Percentiles rank a stretch among this genome's conserved stretches.
Conservation (phyloP, 202 grass and related monocot genomes). For the Schoenoplectus triqueter region DNA sequence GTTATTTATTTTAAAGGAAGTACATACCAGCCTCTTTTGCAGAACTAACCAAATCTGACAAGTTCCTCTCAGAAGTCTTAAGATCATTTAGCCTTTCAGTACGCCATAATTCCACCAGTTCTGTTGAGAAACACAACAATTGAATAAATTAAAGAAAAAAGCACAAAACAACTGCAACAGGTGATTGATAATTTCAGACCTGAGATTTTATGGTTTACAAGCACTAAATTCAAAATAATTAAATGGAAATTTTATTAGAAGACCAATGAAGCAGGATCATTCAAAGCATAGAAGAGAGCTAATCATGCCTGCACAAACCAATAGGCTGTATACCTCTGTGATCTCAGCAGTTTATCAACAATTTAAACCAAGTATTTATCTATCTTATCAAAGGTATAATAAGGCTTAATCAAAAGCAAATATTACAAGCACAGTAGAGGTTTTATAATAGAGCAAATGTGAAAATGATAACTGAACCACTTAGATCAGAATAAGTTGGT, state of each 20-base stretch:
- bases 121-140: constrained; percentile 51
- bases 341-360: constrained; percentile 9
- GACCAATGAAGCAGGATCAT: neutral
- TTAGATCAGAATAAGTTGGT: no score
- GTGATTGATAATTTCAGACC: neutral
- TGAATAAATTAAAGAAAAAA: neutral
- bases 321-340: neutral
- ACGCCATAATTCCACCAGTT: constrained; percentile 69
- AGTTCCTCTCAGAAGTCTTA: constrained; percentile 46
- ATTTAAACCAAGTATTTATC: neutral
- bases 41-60: constrained; percentile 56
- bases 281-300: neutral
- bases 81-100: constrained; percentile 70
- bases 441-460: neutral
- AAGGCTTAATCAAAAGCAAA: no score
- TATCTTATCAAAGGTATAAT: neutral
- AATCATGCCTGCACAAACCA: neutral
- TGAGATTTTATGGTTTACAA: neutral
- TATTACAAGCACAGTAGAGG: neutral
- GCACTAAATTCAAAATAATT: constrained; percentile 6
- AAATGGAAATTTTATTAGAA: neutral
- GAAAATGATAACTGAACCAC: neutral
- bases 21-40: constrained; percentile 64
- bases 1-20: constrained; percentile 16
- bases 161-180: neutral